A percentile compares a stretch with the other conserved stretches of the same genome.
These are phyloP conservation scores for Nymphaea thermarum DNA, from an alignment of 164 flowering plant genomes.

Conservation along the genomic window DNA sequence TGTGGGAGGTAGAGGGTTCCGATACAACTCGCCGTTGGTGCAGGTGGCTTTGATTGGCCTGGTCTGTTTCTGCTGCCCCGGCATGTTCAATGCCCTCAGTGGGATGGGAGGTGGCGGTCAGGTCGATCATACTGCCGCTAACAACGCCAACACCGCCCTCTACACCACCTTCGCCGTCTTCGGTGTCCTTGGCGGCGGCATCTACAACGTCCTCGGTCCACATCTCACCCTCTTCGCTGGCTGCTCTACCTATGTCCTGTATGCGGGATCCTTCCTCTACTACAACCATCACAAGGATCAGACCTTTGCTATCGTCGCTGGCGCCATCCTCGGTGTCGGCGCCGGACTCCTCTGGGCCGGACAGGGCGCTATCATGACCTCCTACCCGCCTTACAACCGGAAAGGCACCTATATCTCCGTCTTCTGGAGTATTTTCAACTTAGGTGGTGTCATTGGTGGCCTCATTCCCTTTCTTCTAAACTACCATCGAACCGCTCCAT, in stretches of 20 bases:
- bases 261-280: constrained; percentile 71
- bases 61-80: constrained; percentile 96
- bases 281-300: constrained; percentile 69
- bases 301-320: constrained; percentile 58
- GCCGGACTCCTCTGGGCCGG: constrained; percentile 92
- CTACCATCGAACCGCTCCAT: constrained; percentile 43
- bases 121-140: constrained; percentile 62
- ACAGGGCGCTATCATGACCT: constrained; percentile 93
- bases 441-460: constrained; percentile 97
- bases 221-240: constrained; percentile 48
- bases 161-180: constrained; percentile 81
- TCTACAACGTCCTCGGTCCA: constrained; percentile 82
- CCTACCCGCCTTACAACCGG: constrained; percentile 56
- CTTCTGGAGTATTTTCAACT: constrained; percentile 86
- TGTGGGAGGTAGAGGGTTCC: constrained; percentile 7
- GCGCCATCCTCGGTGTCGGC: constrained; percentile 74
- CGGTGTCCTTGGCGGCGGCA: constrained; percentile 85
- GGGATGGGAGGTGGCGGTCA: constrained; percentile 99
- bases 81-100: constrained; percentile 90
- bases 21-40: constrained; percentile 76
- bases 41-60: constrained; percentile 67
- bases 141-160: constrained; percentile 91
- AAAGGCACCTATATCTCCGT: constrained; percentile 75
- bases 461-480: constrained; percentile 68
- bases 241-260: constrained; percentile 69